Evolutionary conservation across 305 asterid species (phyloP).

Genomic region (Caryopteris hybrid): DNA sequence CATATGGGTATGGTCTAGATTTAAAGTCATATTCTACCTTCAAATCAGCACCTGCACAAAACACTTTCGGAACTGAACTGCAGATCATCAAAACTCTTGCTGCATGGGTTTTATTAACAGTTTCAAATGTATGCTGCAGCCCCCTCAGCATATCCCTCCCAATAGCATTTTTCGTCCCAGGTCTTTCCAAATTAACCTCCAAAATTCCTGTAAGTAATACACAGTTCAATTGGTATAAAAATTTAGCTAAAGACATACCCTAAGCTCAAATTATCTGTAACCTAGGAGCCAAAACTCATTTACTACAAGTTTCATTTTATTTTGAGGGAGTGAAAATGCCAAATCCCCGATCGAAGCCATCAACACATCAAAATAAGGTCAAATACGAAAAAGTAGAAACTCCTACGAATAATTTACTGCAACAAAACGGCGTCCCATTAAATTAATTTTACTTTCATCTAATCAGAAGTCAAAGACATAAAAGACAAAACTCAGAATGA

Average conservation of each 20-base stretch:
- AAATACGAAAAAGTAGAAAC: background rate
- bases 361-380: background rate
- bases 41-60: constrained; percentile 97
- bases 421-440: too few relatives aligned
- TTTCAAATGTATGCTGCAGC: constrained; percentile 53
- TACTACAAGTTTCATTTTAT: background rate
- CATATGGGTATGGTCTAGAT: background rate
- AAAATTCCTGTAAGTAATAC: constrained; percentile 57
- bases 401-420: background rate
- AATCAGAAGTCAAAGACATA: background rate
- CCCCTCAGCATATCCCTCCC: constrained; percentile 80
- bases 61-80: constrained; percentile 74
- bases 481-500: background rate
- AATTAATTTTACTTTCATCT: too few relatives aligned
- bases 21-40: constrained; percentile 43
- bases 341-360: background rate
- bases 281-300: background rate
- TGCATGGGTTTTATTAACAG: constrained; percentile 41
- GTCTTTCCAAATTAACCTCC: constrained; percentile 79
- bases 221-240: constrained; percentile 1
- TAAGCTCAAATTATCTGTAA: background rate
- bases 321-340: background rate
- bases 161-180: constrained; percentile 75
- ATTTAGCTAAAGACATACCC: background rate
- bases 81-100: constrained; percentile 71